Evolutionary conservation across 2,329 filamentous ascomycete species (phyloP).

Genomic region (Aschersonia sp.): DNA sequence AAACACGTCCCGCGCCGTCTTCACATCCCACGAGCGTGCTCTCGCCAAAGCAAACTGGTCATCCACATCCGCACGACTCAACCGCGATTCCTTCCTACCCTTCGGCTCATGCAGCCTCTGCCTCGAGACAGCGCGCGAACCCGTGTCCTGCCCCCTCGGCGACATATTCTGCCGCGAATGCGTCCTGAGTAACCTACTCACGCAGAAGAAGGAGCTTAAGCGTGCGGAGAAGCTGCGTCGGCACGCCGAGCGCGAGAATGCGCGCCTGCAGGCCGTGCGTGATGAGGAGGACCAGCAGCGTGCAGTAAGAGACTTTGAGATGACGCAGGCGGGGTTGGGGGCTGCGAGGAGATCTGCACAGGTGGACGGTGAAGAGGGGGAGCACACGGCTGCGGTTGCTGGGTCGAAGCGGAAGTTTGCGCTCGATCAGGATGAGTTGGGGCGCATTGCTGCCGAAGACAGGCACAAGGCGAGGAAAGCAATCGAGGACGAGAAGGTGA

Average conservation of each 20-base stretch:
- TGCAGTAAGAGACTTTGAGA: conserved; percentile 71
- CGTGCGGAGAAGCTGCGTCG: conserved; percentile 56
- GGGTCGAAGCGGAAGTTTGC: conserved; percentile 56
- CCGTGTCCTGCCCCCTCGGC: conserved; percentile 70
- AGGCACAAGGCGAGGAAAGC: conserved; percentile 53
- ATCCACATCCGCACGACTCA: conserved; percentile 67
- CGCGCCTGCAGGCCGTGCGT: conserved; percentile 42
- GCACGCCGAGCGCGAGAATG: conserved; percentile 43
- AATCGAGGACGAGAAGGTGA: conserved; percentile 58
- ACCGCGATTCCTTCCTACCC: conserved; percentile 80
- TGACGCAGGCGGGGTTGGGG: conserved; percentile 56
- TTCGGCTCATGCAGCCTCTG: conserved; percentile 85
- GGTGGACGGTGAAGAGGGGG: neutral
- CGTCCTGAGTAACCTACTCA: conserved; percentile 76
- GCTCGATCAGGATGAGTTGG: conserved; percentile 63
- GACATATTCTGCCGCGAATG: conserved; percentile 96
- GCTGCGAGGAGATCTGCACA: conserved; percentile 8
- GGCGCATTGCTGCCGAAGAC: conserved; percentile 55
- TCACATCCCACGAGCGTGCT: conserved; percentile 80
- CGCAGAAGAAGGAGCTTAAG: conserved; percentile 85
- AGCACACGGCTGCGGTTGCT: conserved; percentile 3
- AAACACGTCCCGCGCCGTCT: conserved; percentile 84
- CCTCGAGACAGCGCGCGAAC: conserved; percentile 64
- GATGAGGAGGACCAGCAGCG: conserved; percentile 57
- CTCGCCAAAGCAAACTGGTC: conserved; percentile 75